phyloP scores from a whole-genome alignment of 106 monocot genomes.

The Alisma plantagoaquatica region DNA sequence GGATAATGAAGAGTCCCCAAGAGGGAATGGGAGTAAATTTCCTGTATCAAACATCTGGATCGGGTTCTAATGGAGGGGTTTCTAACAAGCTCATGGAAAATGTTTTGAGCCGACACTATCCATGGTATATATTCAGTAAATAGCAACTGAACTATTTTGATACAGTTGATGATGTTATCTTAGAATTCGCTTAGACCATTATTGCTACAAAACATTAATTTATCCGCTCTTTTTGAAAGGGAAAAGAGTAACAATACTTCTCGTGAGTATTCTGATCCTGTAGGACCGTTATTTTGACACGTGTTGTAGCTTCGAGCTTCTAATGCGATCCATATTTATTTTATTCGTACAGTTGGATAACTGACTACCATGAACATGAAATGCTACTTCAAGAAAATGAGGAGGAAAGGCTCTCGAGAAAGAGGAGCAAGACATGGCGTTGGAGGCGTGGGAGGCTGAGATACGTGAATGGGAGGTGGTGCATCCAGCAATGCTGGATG shows the following conservation, averaged over 20 bases:
- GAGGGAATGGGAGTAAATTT: too few relatives aligned
- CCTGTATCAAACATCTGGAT: conserved; percentile 9
- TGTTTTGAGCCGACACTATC: conserved; percentile 46
- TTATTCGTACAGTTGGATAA: conserved; percentile 61
- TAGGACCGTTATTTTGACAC: background rate
- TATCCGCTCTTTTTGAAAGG: background rate
- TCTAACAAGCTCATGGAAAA: conserved; percentile 72
- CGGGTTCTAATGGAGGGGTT: conserved; percentile 9
- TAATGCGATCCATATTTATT: too few relatives aligned
- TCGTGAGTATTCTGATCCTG: background rate
- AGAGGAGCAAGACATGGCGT: conserved; percentile 94
- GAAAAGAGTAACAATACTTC: background rate
- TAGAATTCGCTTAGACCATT: background rate
- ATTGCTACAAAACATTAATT: background rate
- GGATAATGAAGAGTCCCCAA: too few relatives aligned
- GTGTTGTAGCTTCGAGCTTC: background rate
- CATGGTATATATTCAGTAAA: conserved; percentile 30
- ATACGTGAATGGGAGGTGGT: conserved; percentile 66
- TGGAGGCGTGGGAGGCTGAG: conserved; percentile 41
- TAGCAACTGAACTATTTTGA: background rate
- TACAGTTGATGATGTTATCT: background rate
- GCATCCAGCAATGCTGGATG: conserved; percentile 17
- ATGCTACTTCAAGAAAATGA: conserved; percentile 92
- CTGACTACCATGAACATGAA: conserved; percentile 92
- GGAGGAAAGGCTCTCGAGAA: conserved; percentile 76